phyloP scores from a whole-genome alignment of 1,284 basidiomycete species.

The Ceratobasidium theobromae region DNA sequence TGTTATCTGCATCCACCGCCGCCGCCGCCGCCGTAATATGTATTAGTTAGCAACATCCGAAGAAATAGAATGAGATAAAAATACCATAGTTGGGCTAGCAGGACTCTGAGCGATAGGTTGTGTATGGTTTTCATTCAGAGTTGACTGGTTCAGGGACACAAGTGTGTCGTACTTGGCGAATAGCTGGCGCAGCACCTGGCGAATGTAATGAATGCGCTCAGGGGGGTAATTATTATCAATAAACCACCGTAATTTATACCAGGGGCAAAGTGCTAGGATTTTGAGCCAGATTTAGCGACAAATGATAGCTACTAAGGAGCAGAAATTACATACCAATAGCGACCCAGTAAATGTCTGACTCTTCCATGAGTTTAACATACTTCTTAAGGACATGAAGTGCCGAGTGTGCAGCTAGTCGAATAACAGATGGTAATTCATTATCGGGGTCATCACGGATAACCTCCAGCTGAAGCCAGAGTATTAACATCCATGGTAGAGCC shows the following conservation, averaged over 20 bases:
- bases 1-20: too few species aligned
- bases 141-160: not conserved
- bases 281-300: not conserved
- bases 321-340: slow-evolving; percentile 1
- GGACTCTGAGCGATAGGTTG: not conserved
- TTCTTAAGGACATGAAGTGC: not conserved
- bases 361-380: not conserved
- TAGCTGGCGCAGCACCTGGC: not conserved
- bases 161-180: not conserved
- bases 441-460: not conserved
- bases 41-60: too few species aligned
- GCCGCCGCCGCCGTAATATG: not conserved
- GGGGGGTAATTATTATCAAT: not conserved
- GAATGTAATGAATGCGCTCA: not conserved
- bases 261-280: not conserved
- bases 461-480: not conserved
- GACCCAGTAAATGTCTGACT: not conserved
- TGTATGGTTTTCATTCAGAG: not conserved
- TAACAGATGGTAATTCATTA: not conserved
- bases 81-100: not conserved
- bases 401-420: not conserved
- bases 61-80: too few species aligned
- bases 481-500: not conserved
- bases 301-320: not conserved
- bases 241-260: slow-evolving; percentile 8